Evolutionary conservation across 805 yeast species (phyloP).

Genomic region (Saccharomyces jurei): DNA sequence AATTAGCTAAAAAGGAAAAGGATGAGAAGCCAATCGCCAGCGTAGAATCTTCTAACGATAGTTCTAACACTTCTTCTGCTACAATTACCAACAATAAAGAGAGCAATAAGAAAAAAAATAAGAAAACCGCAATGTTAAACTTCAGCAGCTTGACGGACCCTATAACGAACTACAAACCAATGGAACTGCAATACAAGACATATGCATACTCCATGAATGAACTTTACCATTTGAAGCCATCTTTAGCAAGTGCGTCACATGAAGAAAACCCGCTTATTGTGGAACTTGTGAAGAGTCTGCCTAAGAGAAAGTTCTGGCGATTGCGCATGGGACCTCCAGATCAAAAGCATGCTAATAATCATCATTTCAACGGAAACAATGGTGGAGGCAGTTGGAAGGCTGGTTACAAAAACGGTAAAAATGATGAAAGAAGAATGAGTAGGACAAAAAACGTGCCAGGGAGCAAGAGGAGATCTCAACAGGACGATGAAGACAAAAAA

Average conservation of each 20-base stretch:
- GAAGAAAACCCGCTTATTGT: conserved; percentile 18
- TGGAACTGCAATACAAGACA: conserved; percentile 6
- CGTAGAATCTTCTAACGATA: not conserved
- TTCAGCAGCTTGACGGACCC: not conserved
- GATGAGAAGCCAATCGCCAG: not conserved
- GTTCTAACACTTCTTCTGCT: not conserved
- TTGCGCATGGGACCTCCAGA: conserved; percentile 26
- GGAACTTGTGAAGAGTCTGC: conserved; percentile 33
- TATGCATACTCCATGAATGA: conserved; percentile 26
- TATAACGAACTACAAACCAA: conserved; percentile 16
- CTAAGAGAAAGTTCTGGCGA: conserved; percentile 45
- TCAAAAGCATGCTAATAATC: conserved; percentile 4
- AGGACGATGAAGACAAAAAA: conserved; percentile 23
- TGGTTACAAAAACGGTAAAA: conserved; percentile 7
- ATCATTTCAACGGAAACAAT: conserved; percentile 4
- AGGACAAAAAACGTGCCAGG: conserved; percentile 10
- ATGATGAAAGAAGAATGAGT: conserved; percentile 16
- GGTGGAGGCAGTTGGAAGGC: conserved; percentile 9
- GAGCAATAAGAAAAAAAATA: not conserved
- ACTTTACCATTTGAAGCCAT: conserved; percentile 6
- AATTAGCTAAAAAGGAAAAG: not conserved
- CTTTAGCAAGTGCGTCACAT: not conserved
- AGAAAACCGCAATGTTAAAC: not conserved
- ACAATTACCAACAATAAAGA: not conserved
- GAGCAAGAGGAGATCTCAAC: conserved; percentile 8